Base-by-base conservation (phyloP, 1,284 basidiomycete species). In the Apiotrichum siamense region DNA sequence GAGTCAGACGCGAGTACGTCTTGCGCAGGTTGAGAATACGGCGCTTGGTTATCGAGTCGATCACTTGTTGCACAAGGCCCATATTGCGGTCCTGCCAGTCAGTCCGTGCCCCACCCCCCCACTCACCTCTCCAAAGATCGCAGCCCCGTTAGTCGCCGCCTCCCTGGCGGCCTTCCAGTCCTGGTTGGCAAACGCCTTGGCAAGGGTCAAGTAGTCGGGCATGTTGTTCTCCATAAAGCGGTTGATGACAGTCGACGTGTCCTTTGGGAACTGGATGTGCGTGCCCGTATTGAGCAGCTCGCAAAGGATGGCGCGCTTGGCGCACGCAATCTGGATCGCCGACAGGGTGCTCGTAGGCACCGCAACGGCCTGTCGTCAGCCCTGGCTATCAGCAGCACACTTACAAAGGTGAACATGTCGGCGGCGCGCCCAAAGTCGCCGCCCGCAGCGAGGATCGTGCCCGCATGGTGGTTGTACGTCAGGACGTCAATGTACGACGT, bases 401-500 rank as follows among this genome's bases (percentile, higher is more conserved):
- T 31, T 37, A 72, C 68, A 15, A 63, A 60, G 11, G 48, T 24
- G 51, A 70, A 68, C 25, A 61, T 43, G 32, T 63, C 62, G n/a
- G 49, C 49, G 1, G 70, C 70, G 18, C 47, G 50, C 7, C 32
- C 54, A 36, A 48, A 69, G 5, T 64, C 50, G 5, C 54, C 52
- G 15, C 52, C 12, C 15, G 59, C 65, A 3, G 65, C 63, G 21
- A 49, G 52, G 25, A 69, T 59, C 11, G 65, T 55, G 5, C 70
- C 70, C 0, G 63, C 67, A 29, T 73, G 70, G 53, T 71, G 67
- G 50, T 67, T 63, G 56, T 59, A 73, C 2, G 69, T 65, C 18
- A 73, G 46, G 15, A 71, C 54, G 42, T 73, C 69, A 21, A 67
- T 56, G 44, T 71, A 66, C 48, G 54, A 15, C 50, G 59, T 43